Base-by-base conservation (phyloP, 1,139 yeast genomes). In the Ogataea hybrid region DNA sequence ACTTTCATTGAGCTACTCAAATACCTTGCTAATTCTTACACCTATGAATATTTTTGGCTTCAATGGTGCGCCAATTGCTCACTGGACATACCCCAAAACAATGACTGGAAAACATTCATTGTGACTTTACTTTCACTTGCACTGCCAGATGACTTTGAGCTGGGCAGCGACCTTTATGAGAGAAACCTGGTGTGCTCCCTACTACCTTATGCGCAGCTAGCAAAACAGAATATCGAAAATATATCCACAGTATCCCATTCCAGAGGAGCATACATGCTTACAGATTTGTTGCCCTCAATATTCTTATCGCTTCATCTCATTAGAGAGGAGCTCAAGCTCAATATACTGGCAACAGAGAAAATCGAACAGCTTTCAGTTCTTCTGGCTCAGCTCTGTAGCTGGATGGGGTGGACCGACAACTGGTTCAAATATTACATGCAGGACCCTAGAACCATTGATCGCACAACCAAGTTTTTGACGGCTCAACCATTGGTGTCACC, bases 331-430 rank as follows among this genome's bases (percentile, higher is more conserved):
- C 63, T 73, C 33, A 71, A 75, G 43, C 66, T 92, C 28, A 80
- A 84, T 52, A 63, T 78, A 2, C 65, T 81, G 28, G 68, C 72
- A 9, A 48, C 58, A 2, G 48, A 53, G 0, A 64, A 68, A 16
- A 64, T 73, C 14, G 52, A 63, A 4, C 61, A 63, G 29, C 54
- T 89, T 12, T 80, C 83, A 0, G 34, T 65, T 1, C 57, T 89
- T 9, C 61, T 90, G n/a, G 68, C 81, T 0, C 86, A 82, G 50
- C 53, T 85, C 6, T 73, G 83, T 0, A 50, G 65, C 9, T 77
- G 88, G 81, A 77, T 84, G 76, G 81, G 84, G 2, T 88, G 96
- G 96, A 76, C 82, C 3, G 75, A 69, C 0, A 47, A 58, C 0
- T 89, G 97, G 96, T 59, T 64, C 14, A 58, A 62, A 2, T 81